Conservation (phyloP, 179 eudicot genomes). For the Beta lomatogona region DNA sequence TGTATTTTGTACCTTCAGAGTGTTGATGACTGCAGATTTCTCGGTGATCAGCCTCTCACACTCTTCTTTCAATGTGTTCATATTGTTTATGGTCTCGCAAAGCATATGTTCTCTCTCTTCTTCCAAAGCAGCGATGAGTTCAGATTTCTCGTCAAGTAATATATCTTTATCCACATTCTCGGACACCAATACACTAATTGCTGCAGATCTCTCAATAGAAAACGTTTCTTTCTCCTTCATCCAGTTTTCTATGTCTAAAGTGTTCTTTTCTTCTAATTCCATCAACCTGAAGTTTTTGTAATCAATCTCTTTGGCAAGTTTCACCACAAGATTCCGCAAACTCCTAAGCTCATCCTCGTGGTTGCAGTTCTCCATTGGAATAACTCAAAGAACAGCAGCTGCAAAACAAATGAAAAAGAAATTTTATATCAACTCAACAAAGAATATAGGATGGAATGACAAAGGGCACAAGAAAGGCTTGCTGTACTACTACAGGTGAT, state of each 20-base stretch:
- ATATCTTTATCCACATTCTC: slow-evolving; percentile 22
- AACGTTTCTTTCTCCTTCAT: slow-evolving; percentile 24
- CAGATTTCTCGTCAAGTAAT: slow-evolving; percentile 22
- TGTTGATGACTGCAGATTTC: slow-evolving; percentile 14
- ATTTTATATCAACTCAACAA: neutral
- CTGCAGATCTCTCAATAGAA: slow-evolving; percentile 19
- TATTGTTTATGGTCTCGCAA: slow-evolving; percentile 1
- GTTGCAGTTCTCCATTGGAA: slow-evolving; percentile 23
- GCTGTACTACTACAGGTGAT: neutral
- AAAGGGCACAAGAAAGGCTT: neutral
- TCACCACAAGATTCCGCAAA: slow-evolving; percentile 24
- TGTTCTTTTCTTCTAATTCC: slow-evolving; percentile 22
- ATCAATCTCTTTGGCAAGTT: slow-evolving; percentile 36
- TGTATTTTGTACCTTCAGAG: slow-evolving; percentile 15
- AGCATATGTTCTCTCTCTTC: slow-evolving; percentile 26
- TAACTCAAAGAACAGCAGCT: neutral
- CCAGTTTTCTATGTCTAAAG: neutral
- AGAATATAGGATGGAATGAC: neutral
- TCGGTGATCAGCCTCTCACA: slow-evolving; percentile 19
- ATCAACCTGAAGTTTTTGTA: slow-evolving; percentile 31
- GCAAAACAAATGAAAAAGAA: neutral
- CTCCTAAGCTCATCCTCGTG: slow-evolving; percentile 26
- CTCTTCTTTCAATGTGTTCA: slow-evolving; percentile 20
- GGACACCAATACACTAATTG: slow-evolving; percentile 18
- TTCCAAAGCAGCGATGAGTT: neutral